Evolutionary conservation across 352 stramenopile species (phyloP), one percentile per base, ranked within the genome.

Genomic region (Pythium pectinolyticum): DNA sequence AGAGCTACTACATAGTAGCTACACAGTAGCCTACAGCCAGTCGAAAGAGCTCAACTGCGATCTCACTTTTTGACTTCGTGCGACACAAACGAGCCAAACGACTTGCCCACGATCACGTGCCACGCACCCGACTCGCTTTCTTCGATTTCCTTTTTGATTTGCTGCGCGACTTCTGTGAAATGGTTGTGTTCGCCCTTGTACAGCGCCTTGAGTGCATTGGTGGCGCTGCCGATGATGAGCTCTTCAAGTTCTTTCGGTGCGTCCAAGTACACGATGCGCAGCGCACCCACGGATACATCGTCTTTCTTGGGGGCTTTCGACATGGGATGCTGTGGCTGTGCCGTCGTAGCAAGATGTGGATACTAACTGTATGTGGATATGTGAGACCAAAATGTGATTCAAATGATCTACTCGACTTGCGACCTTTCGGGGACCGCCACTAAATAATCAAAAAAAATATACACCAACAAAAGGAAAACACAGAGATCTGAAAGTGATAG

Each of bases 121-220:
- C 84, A 96, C 34, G 79, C 78, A 31, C 86, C 86, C 40, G 74
- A 63, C 51, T 92, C 64, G 30, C 66, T 65, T 41, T 93, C 83
- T 48, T 92, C 83, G 34, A 94, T 62, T 9, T 90, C 83, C 35
- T 83, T 85, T 46, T 91, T 94, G 61, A 94, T 80, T 59, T 89
- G 77, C 67, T 92, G 74, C 9, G 82, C 86, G 24, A 93, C 75
- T 27, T 94, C 81, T 4, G 82, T 89, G 66, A 92, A 93, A 51
- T 92, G 83, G 46, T 67, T 89, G 66, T 93, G 91, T 48, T 96
- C 84, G 59, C 84, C 84, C 45, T 94, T 94, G 80, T 90, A 93
- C 19, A 92, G 69, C 5, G 81, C 76, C 62, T 89, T 87, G 35
- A 95, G 75, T 9, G 86, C 85, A 53, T 92, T 92, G 19, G 83